Evolutionary conservation across 2,329 filamentous ascomycete genomes (phyloP).

Genomic region (Trichophyton rubrum): DNA sequence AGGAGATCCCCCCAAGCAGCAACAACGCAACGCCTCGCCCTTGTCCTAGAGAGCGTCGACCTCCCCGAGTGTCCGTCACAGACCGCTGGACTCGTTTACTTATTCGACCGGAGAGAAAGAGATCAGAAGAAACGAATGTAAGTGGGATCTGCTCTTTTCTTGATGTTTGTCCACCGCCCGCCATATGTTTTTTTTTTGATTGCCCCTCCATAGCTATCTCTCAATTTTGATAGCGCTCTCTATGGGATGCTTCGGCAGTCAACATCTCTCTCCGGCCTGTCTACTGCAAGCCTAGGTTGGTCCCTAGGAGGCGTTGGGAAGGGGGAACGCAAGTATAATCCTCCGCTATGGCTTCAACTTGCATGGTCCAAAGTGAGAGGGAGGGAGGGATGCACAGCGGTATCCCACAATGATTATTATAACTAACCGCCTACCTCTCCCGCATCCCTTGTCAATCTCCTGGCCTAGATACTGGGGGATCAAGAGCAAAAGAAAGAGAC

Average conservation of each 20-base stretch:
- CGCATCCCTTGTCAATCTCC: neutral
- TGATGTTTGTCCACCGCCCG: neutral
- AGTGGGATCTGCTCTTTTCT: neutral
- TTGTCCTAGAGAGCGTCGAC: neutral
- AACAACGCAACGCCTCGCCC: neutral
- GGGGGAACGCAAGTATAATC: neutral
- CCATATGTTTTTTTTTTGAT: neutral
- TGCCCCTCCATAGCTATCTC: constrained; percentile 3
- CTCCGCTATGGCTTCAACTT: neutral
- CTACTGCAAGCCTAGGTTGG: neutral
- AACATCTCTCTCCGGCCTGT: neutral
- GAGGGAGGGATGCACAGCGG: neutral
- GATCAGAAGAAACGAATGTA: neutral
- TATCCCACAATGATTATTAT: neutral
- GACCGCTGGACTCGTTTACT: neutral
- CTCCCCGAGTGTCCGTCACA: neutral
- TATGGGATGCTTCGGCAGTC: neutral
- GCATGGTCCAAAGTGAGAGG: neutral
- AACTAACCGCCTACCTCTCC: neutral
- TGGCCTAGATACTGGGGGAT: too few relatives aligned
- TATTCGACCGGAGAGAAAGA: neutral
- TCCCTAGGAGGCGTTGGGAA: neutral
- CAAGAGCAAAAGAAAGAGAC: neutral
- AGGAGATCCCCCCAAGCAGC: too few relatives aligned
- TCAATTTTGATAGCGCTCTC: neutral